Evolutionary conservation across 257 asterid species (phyloP).

Genomic region (Nicotiana tabacum): DNA sequence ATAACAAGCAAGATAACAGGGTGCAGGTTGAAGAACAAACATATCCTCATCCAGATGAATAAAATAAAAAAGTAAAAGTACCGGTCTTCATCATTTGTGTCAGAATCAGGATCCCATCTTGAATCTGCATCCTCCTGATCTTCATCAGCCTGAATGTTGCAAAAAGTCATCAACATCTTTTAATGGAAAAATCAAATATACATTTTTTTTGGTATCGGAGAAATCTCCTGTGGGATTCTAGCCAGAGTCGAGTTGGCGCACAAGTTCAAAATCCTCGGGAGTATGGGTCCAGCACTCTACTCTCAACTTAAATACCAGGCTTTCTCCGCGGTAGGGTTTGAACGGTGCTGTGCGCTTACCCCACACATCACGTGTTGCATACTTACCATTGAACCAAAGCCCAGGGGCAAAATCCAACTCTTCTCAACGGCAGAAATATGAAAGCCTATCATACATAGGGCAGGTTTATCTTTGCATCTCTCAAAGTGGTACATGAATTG

Average conservation of each 20-base stretch:
- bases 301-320: not conserved
- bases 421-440: not conserved
- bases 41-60: not conserved
- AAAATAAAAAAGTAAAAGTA: conserved; percentile 8
- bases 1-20: not conserved
- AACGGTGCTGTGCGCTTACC: not conserved
- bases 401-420: not conserved
- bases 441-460: not conserved
- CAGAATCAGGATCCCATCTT: conserved; percentile 33
- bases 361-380: not conserved
- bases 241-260: not conserved
- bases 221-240: not conserved
- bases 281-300: not conserved
- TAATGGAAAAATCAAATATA: not conserved
- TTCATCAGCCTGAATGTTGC: conserved; percentile 27
- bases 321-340: not conserved
- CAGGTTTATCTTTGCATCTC: not conserved
- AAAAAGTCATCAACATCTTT: not conserved
- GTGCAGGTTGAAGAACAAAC: not conserved
- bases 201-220: not conserved
- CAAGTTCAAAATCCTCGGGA: not conserved
- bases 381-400: not conserved
- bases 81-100: conserved; percentile 34
- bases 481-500: not conserved
- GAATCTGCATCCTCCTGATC: conserved; percentile 40